These are phyloP conservation scores for Plasmodium gonderi DNA, from an alignment of 169 alveolate species.

Conservation along the genomic window DNA sequence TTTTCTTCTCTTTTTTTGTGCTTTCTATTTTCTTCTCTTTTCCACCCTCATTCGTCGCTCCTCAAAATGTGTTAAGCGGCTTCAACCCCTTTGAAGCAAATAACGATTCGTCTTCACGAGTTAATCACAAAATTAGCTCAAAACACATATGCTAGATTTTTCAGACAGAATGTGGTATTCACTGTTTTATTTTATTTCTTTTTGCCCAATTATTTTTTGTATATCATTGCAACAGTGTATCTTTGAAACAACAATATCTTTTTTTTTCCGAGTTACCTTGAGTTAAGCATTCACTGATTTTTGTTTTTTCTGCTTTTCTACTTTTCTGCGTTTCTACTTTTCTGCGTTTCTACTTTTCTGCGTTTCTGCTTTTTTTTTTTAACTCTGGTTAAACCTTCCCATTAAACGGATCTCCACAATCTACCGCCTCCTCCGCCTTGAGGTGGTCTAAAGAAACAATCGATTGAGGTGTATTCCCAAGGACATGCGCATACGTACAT, in stretches of 20 bases:
- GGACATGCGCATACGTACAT: too few relatives aligned
- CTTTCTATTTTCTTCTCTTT: not conserved
- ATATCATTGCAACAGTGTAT: not conserved
- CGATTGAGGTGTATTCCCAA: not conserved
- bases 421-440: not conserved
- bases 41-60: not conserved
- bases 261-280: not conserved
- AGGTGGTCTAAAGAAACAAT: not conserved
- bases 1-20: too few relatives aligned
- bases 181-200: too few relatives aligned
- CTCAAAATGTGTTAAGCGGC: not conserved
- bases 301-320: too few relatives aligned
- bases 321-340: too few relatives aligned
- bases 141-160: not conserved
- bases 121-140: too few relatives aligned
- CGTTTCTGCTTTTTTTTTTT: too few relatives aligned
- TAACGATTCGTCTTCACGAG: not conserved
- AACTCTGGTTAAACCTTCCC: not conserved
- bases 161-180: not conserved
- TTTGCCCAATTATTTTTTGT: not conserved
- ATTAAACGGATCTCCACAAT: not conserved
- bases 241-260: not conserved
- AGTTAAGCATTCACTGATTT: too few relatives aligned
- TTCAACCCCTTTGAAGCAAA: not conserved
- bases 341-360: too few relatives aligned